phyloP scores from a whole-genome alignment of 2,329 filamentous ascomycete genomes.

The Curvularia verruculosa region DNA sequence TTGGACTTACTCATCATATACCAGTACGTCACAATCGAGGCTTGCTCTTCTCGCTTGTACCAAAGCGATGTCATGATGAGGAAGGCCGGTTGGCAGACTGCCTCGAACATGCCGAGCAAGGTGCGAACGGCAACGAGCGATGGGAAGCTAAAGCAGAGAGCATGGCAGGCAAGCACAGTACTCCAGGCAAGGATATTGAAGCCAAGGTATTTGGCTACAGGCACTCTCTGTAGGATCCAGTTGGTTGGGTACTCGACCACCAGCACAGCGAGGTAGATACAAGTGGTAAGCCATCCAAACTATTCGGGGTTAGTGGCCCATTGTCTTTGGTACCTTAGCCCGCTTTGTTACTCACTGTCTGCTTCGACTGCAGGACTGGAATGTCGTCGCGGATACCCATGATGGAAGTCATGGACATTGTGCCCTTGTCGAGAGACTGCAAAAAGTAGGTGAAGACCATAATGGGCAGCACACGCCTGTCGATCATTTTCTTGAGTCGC shows the following conservation, averaged over 20 bases:
- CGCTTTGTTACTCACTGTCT: constrained; percentile 29
- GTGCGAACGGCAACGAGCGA: constrained; percentile 67
- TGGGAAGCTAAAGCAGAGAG: constrained; percentile 65
- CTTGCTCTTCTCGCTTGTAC: constrained; percentile 73
- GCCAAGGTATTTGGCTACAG: constrained; percentile 70
- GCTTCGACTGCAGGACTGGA: constrained; percentile 34
- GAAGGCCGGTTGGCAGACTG: constrained; percentile 71
- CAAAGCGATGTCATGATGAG: constrained; percentile 71
- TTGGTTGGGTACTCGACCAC: constrained; percentile 76
- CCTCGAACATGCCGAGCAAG: constrained; percentile 73
- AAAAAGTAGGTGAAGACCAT: constrained; percentile 79
- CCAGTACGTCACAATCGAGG: constrained; percentile 71
- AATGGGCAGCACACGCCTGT: constrained; percentile 69
- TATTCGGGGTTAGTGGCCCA: constrained; percentile 40
- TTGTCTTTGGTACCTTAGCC: not conserved
- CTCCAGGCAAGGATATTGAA: constrained; percentile 71
- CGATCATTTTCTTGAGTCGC: constrained; percentile 68
- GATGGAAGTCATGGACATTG: constrained; percentile 66
- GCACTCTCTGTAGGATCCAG: constrained; percentile 67
- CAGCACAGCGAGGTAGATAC: constrained; percentile 74
- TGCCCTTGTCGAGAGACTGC: constrained; percentile 70
- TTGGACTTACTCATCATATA: constrained; percentile 66
- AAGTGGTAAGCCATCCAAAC: constrained; percentile 75
- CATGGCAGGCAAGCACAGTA: constrained; percentile 63
- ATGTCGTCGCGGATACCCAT: constrained; percentile 62